phyloP scores from a whole-genome alignment of 2,329 filamentous ascomycete genomes.

The Fusarium redolens region DNA sequence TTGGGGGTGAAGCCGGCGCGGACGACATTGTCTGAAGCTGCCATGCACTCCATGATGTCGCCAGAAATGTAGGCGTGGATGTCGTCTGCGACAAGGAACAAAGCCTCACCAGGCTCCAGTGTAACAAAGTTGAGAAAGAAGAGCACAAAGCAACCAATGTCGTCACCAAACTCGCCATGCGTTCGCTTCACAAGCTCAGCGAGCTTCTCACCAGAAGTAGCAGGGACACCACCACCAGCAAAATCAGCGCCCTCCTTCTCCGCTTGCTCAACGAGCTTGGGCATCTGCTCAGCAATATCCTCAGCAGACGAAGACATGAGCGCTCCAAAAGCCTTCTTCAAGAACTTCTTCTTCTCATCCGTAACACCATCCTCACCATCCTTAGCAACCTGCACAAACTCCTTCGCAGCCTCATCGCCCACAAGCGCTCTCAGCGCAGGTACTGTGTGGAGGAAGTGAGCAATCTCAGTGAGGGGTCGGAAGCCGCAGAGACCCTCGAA shows the following conservation, averaged over 20 bases:
- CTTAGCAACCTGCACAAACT: constrained; percentile 64
- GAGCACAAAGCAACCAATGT: constrained; percentile 93
- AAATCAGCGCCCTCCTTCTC: constrained; percentile 77
- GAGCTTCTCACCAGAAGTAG: constrained; percentile 76
- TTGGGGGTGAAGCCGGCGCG: constrained; percentile 98
- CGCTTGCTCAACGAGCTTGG: constrained; percentile 77
- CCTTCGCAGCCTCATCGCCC: constrained; percentile 70
- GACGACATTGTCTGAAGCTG: constrained; percentile 97
- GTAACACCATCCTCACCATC: constrained; percentile 53
- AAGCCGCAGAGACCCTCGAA: constrained; percentile 98
- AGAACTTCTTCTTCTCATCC: constrained; percentile 78
- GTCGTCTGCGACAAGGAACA: constrained; percentile 96
- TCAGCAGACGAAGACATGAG: constrained; percentile 83
- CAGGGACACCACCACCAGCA: constrained; percentile 76
- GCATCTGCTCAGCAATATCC: constrained; percentile 64
- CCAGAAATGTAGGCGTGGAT: constrained; percentile 95
- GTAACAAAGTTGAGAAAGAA: constrained; percentile 98
- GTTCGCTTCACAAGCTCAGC: constrained; percentile 81
- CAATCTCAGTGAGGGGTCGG: constrained; percentile 85
- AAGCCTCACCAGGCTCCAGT: constrained; percentile 87
- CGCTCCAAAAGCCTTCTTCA: constrained; percentile 79
- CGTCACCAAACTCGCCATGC: constrained; percentile 84
- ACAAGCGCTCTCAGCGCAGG: constrained; percentile 72
- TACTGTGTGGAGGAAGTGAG: constrained; percentile 77
- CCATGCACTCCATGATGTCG: constrained; percentile 99